Conservation (phyloP, 805 yeast genomes). For the Yueomyces sp. region DNA sequence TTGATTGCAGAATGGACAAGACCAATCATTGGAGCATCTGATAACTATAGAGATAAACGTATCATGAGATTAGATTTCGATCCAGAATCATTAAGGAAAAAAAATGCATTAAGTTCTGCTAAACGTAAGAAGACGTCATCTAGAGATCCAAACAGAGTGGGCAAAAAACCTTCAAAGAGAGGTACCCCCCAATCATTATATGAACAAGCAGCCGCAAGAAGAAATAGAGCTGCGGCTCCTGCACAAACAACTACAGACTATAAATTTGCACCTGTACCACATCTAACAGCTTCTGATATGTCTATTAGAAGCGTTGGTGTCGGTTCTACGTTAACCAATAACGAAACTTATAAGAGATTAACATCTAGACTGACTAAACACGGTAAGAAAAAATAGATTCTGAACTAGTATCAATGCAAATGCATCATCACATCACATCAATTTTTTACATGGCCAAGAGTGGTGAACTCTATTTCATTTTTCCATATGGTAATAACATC, state of each 20-base stretch:
- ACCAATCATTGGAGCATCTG: constrained; percentile 92
- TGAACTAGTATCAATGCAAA: no score
- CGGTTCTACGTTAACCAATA: constrained; percentile 40
- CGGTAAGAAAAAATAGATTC: constrained; percentile 6
- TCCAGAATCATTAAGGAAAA: constrained; percentile 34
- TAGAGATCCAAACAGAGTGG: constrained; percentile 15
- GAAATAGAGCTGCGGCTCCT: constrained; percentile 95
- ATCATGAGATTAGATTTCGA: constrained; percentile 60
- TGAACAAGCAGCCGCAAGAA: constrained; percentile 80
- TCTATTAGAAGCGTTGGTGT: constrained; percentile 33
- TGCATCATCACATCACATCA: no score
- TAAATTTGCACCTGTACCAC: constrained; percentile 78
- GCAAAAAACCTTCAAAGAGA: constrained; percentile 10
- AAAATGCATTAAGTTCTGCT: constrained; percentile 13
- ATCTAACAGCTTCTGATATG: constrained; percentile 29
- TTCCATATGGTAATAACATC: no score
- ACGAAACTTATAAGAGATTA: constrained; percentile 72
- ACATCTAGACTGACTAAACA: constrained; percentile 30
- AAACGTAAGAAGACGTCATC: constrained; percentile 11
- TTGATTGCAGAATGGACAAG: constrained; percentile 96
- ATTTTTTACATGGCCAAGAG: no score
- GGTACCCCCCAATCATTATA: constrained; percentile 43
- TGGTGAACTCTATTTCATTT: no score
- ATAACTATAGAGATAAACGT: constrained; percentile 79
- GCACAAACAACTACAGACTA: constrained; percentile 78